Conservation (phyloP, 2,329 filamentous ascomycete genomes). For the Aspergillus costaricaensis region DNA sequence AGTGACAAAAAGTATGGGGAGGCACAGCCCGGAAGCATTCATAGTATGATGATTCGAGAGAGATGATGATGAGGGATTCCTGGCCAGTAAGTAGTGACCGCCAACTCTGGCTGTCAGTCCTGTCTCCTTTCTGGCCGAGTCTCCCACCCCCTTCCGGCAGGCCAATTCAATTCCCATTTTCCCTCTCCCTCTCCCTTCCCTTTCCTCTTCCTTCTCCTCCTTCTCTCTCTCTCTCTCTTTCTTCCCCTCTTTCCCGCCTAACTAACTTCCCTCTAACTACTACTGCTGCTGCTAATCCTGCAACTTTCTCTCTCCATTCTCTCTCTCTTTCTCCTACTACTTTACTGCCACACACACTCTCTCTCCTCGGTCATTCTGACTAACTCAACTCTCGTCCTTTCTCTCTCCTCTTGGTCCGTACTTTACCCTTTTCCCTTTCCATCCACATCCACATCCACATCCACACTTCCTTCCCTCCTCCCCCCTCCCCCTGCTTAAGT, state of each 20-base stretch:
- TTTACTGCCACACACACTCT: slow-evolving; percentile 2
- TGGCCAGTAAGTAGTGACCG: not conserved
- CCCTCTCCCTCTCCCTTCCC: slow-evolving; percentile 4
- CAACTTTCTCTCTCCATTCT: slow-evolving; percentile 17
- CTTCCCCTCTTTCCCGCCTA: slow-evolving; percentile 12
- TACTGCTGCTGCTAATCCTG: slow-evolving; percentile 8
- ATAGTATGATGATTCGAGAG: not conserved
- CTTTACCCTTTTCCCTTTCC: slow-evolving; percentile 18
- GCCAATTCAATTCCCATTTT: not conserved
- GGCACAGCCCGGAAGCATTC: not conserved
- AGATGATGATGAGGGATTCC: slow-evolving; percentile 4
- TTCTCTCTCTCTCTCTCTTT: slow-evolving; percentile 29
- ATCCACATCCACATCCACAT: slow-evolving; percentile 8
- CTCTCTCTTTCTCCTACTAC: slow-evolving; percentile 8
- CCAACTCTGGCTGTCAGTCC: not conserved
- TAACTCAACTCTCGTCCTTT: slow-evolving; percentile 5
- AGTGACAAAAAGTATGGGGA: not conserved
- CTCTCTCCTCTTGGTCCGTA: slow-evolving; percentile 15
- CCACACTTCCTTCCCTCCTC: slow-evolving; percentile 2
- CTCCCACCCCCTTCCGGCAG: slow-evolving; percentile 2
- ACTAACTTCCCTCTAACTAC: slow-evolving; percentile 4
- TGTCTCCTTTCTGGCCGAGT: not conserved
- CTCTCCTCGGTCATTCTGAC: slow-evolving; percentile 10
- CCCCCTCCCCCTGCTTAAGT: slow-evolving; percentile 15
- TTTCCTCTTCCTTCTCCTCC: slow-evolving; percentile 15